These are phyloP conservation scores for Kodamaea laetipori DNA, from an alignment of 805 yeast genomes.

Conservation along the genomic window DNA sequence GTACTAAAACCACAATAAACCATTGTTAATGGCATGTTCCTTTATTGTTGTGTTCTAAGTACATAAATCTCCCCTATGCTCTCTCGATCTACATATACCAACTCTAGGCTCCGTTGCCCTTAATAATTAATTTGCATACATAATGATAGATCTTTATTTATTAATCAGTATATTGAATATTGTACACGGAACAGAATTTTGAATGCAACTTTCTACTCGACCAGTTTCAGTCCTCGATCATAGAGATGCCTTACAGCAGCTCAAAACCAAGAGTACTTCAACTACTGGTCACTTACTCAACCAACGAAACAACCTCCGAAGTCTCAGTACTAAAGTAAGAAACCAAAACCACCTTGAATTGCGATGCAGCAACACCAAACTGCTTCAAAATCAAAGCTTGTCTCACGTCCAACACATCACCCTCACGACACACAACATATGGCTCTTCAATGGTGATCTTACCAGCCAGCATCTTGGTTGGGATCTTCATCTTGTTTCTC, in stretches of 20 bases:
- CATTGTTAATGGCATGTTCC: too few species aligned
- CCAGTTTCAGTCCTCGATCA: background rate
- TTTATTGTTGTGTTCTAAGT: too few species aligned
- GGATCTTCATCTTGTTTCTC: constrained; percentile 86
- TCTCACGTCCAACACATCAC: constrained; percentile 80
- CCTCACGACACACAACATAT: constrained; percentile 76
- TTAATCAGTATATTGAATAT: constrained; percentile 5
- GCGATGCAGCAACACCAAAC: constrained; percentile 93
- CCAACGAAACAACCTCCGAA: constrained; percentile 24
- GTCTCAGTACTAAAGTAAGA: constrained; percentile 77
- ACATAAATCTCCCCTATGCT: too few species aligned
- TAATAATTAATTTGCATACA: background rate
- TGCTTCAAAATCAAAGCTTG: constrained; percentile 91
- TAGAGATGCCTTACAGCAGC: too few species aligned
- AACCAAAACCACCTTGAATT: constrained; percentile 76
- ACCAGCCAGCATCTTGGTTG: constrained; percentile 88
- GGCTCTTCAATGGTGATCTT: constrained; percentile 78
- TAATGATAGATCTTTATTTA: constrained; percentile 1
- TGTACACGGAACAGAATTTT: constrained; percentile 9
- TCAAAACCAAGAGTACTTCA: too few species aligned
- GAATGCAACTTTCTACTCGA: constrained; percentile 5
- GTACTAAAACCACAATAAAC: too few species aligned
- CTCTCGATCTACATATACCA: too few species aligned
- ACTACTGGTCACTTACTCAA: background rate
- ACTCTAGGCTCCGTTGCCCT: too few species aligned